These are phyloP conservation scores for Penicillium sp. DNA, from an alignment of 2,329 filamentous ascomycete genomes.

Conservation along the genomic window DNA sequence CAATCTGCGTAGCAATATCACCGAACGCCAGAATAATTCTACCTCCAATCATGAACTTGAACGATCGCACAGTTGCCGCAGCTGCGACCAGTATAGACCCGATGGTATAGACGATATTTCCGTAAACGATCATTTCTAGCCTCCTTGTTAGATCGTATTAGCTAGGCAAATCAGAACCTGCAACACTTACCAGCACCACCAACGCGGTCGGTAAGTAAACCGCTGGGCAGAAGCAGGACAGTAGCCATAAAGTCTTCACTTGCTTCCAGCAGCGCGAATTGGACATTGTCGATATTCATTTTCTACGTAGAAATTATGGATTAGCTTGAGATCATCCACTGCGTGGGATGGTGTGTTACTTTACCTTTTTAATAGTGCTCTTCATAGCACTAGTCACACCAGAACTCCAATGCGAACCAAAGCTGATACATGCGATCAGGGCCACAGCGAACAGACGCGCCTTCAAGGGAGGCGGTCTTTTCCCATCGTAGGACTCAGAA, in stretches of 20 bases:
- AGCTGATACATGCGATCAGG: constrained; percentile 50
- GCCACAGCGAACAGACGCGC: constrained; percentile 49
- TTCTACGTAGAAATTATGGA: constrained; percentile 27
- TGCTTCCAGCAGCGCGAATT: constrained; percentile 60
- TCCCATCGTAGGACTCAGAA: constrained; percentile 13
- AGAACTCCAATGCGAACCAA: constrained; percentile 61
- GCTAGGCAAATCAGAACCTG: too few species aligned
- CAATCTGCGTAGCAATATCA: constrained; percentile 65
- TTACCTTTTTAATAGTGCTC: constrained; percentile 58
- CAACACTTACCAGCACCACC: constrained; percentile 53
- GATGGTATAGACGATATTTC: constrained; percentile 60
- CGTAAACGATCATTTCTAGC: constrained; percentile 56
- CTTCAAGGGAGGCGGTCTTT: constrained; percentile 26
- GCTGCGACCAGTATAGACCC: constrained; percentile 61
- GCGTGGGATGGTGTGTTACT: not conserved
- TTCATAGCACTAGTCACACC: constrained; percentile 63
- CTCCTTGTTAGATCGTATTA: too few species aligned
- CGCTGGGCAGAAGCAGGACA: constrained; percentile 55
- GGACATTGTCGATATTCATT: constrained; percentile 60
- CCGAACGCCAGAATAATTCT: constrained; percentile 57
- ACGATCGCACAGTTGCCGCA: constrained; percentile 57
- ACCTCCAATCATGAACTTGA: constrained; percentile 61
- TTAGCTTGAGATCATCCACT: not conserved
- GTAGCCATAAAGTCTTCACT: constrained; percentile 65
- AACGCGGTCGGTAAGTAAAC: constrained; percentile 58